Evolutionary conservation across 202 grass and related monocot genomes (phyloP), one percentile per base, ranked within the genome.

Genomic region (Setaria italica): DNA sequence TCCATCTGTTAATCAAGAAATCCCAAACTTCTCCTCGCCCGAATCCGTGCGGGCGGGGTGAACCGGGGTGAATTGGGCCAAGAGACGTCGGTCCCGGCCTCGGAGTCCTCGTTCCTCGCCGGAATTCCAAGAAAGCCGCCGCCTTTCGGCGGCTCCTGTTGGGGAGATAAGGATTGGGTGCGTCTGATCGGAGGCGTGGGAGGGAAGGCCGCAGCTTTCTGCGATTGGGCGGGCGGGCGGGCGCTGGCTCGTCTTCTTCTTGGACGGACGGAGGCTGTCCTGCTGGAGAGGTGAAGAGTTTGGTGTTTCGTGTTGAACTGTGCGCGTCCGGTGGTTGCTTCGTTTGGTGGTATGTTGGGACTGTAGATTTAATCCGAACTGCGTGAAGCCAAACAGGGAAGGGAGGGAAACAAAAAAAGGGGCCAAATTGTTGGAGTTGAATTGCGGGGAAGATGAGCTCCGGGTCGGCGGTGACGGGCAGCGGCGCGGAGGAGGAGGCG

Each of bases 401-500:
- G 57, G 30, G 6, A 15, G 16, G 57, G 3, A 11, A 3, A 34
- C 11, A 9, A 37, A 51, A 33, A 75, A 42, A 1, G 19, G 11
- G 39, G 25, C 65, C 37, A 4, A 17, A 53, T 46, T 56, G 60
- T 80, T 75, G 49, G 83, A 55, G 80, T 64, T 15, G 74, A 55
- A 20, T 67, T 75, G 78, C 56, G 56, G 54, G 84, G 76, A 84
- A 90, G 87, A 99, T 99, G 97, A 99, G 92, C 74, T 94, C 90
- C 25, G 97, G 94, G 34, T 99, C 97, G 37, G 91, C 85, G 75
- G 88, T 99, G 78, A 96, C 97, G n/a, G 91, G 91, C 56, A 74
- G 93, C 39, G 85, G 87, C 68, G 84, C 58, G 62, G 84, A 86
- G 76, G 91, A 86, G 19, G 87, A 11, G 9, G 74, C 41, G 85